Conservation (phyloP, 176 grass and related monocot species). For the Cocos nucifera region DNA sequence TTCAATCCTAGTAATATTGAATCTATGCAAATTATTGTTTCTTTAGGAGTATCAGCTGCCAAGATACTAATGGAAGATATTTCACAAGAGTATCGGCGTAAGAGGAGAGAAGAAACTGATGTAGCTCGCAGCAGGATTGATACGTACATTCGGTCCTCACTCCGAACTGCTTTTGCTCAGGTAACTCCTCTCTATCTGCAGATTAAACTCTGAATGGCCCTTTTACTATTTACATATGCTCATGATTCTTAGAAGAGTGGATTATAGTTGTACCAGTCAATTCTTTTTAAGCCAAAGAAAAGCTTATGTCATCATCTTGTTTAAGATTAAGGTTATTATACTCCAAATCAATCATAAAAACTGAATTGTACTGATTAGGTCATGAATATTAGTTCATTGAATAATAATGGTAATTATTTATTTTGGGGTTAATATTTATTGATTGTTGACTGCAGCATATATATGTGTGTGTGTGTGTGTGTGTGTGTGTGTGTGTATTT, state of each 20-base stretch:
- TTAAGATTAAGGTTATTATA: too few relatives aligned
- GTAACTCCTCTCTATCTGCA: slow-evolving; percentile 24
- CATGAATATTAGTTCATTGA: too few relatives aligned
- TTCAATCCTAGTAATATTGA: slow-evolving; percentile 85
- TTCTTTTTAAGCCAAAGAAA: too few relatives aligned
- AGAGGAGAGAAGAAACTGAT: slow-evolving; percentile 80
- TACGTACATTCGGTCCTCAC: slow-evolving; percentile 80
- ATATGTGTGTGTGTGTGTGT: too few relatives aligned
- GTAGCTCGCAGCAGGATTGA: slow-evolving; percentile 86
- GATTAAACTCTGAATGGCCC: background rate
- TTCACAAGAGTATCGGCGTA: slow-evolving; percentile 89
- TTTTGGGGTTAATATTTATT: too few relatives aligned
- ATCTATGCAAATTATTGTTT: slow-evolving; percentile 89
- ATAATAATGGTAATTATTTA: too few relatives aligned
- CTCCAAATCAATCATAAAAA: too few relatives aligned
- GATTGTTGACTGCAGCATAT: too few relatives aligned
- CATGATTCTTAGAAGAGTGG: background rate
- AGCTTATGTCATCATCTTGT: too few relatives aligned
- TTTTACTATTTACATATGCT: background rate
- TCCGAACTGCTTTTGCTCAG: slow-evolving; percentile 95
- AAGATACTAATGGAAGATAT: slow-evolving; percentile 97
- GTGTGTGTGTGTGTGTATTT: too few relatives aligned
- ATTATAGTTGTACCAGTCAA: background rate
- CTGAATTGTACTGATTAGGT: too few relatives aligned
- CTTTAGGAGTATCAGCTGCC: slow-evolving; percentile 81